Conservation (phyloP, 192 early-diverging fungal species). For the Backusella australiensis region DNA sequence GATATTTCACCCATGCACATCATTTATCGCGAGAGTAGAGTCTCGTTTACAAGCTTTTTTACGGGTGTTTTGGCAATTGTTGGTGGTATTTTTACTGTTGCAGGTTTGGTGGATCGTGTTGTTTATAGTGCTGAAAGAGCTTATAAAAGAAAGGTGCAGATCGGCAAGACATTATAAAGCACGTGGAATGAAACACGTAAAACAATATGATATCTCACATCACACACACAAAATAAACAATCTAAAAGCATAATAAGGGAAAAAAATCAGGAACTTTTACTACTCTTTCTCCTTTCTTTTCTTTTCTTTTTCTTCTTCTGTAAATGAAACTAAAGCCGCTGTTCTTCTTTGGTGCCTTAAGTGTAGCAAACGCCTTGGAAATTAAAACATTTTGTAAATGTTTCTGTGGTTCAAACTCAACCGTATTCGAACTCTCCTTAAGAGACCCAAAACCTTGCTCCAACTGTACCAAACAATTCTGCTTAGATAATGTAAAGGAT, state of each 20-base stretch:
- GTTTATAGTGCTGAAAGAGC: conserved; percentile 82
- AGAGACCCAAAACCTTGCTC: conserved; percentile 51
- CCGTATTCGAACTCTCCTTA: conserved; percentile 50
- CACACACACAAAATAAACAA: not conserved
- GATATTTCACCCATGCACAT: conserved; percentile 98
- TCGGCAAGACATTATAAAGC: conserved; percentile 68
- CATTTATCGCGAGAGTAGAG: conserved; percentile 75
- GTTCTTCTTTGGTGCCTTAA: not conserved
- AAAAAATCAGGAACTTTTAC: not conserved
- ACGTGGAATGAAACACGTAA: not conserved
- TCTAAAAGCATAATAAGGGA: not conserved
- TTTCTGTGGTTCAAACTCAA: conserved; percentile 59
- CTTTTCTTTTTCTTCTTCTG: not conserved
- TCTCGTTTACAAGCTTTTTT: conserved; percentile 85
- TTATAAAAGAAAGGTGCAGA: conserved; percentile 73
- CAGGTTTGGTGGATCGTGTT: conserved; percentile 81
- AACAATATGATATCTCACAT: not conserved
- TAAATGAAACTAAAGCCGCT: not conserved
- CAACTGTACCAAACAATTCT: conserved; percentile 63
- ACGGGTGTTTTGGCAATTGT: conserved; percentile 91
- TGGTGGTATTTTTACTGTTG: conserved; percentile 93
- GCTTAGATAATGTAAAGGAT: conserved; percentile 48
- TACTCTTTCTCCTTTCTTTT: not conserved
- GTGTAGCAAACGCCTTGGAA: not conserved
- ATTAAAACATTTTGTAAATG: conserved; percentile 62